A percentile compares a stretch with the other conserved stretches of the same genome.
These are phyloP conservation scores for Vachellia pachyceras DNA, from an alignment of 306 rosid genomes.

Conservation along the genomic window DNA sequence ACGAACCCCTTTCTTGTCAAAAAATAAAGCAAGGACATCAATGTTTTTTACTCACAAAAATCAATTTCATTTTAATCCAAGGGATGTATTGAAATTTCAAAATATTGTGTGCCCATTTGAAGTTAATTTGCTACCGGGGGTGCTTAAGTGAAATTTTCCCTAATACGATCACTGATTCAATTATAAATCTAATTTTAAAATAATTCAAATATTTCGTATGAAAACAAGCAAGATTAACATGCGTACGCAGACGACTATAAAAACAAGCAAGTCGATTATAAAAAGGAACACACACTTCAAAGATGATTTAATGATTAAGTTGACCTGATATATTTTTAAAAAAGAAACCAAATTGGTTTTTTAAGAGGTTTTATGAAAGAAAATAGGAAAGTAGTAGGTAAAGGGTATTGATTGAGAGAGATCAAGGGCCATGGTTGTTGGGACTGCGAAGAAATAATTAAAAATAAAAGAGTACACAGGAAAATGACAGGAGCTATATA, in stretches of 20 bases:
- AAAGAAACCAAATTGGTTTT: neutral
- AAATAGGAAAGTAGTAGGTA: neutral
- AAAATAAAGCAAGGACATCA: too few species aligned
- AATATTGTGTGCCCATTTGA: too few species aligned
- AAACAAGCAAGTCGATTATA: neutral
- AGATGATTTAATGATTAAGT: neutral
- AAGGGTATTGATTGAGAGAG: neutral
- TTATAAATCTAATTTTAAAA: neutral
- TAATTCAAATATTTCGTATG: neutral
- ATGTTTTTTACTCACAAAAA: too few species aligned
- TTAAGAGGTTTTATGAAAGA: neutral
- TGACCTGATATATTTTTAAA: too few species aligned
- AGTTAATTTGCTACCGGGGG: too few species aligned
- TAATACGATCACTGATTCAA: neutral
- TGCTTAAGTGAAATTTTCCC: too few species aligned
- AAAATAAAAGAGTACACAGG: neutral
- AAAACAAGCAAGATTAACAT: neutral
- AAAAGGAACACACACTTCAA: neutral
- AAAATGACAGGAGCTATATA: slow-evolving; percentile 23
- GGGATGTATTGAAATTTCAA: too few species aligned
- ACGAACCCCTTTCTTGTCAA: too few species aligned
- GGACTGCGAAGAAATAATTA: neutral
- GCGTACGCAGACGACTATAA: too few species aligned
- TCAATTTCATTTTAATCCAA: too few species aligned
- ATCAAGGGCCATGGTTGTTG: neutral